phyloP scores from a whole-genome alignment of 768 basidiomycete species.

The Chalciporus piperatus region DNA sequence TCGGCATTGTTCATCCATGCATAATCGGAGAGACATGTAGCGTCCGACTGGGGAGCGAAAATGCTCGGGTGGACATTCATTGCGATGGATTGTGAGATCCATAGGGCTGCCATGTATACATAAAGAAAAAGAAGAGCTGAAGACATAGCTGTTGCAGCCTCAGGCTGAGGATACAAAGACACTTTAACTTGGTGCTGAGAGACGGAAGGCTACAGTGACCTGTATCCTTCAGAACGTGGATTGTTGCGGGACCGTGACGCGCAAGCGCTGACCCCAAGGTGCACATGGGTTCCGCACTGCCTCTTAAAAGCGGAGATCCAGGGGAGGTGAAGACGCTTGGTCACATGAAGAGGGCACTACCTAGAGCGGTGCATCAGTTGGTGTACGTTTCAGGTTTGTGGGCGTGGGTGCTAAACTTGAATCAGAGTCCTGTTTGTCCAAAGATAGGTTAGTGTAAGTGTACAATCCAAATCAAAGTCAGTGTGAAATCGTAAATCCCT shows the following conservation, averaged over 20 bases:
- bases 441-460: too few species aligned
- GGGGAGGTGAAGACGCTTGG: background rate
- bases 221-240: background rate
- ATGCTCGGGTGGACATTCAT: slow-evolving; percentile 8
- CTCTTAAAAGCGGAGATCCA: background rate
- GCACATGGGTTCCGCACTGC: background rate
- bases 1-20: slow-evolving; percentile 27
- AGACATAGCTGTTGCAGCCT: slow-evolving; percentile 6
- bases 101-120: background rate
- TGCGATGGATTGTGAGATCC: slow-evolving; percentile 2
- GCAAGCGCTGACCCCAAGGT: background rate
- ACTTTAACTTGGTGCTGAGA: background rate
- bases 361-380: background rate
- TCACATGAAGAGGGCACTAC: background rate
- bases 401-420: background rate
- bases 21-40: slow-evolving; percentile 15
- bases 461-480: too few species aligned
- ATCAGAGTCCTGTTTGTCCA: too few species aligned
- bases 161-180: background rate
- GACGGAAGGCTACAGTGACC: background rate
- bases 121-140: background rate
- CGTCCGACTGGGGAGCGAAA: slow-evolving; percentile 11
- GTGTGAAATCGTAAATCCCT: too few species aligned
- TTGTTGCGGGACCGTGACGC: background rate
- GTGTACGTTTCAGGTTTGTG: background rate